These are phyloP conservation scores for Cryphonectria parasitica DNA, from an alignment of 2,329 filamentous ascomycete species.

Conservation along the genomic window DNA sequence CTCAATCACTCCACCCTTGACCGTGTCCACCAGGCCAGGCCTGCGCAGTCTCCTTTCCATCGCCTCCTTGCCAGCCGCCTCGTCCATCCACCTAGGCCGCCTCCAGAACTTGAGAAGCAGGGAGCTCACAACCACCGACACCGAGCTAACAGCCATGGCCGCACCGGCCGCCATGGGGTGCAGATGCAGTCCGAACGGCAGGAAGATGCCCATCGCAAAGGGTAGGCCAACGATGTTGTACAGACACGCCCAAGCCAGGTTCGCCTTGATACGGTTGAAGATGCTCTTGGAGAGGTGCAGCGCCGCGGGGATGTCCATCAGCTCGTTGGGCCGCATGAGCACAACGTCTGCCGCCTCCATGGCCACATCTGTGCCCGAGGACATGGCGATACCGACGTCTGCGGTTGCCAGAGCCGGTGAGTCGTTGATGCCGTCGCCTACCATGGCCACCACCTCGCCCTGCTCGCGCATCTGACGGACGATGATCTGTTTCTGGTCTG, in stretches of 20 bases:
- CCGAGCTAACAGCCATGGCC: conserved; percentile 89
- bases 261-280: conserved; percentile 91
- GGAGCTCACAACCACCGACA: conserved; percentile 85
- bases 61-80: conserved; percentile 63
- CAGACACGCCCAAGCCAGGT: conserved; percentile 87
- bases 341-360: conserved; percentile 98
- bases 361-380: conserved; percentile 91
- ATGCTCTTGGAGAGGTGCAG: conserved; percentile 82
- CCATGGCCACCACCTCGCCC: conserved; percentile 89
- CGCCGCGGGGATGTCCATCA: conserved; percentile 90
- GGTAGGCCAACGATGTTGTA: conserved; percentile 93
- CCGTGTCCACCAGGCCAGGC: conserved; percentile 43
- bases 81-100: conserved; percentile 84
- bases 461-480: conserved; percentile 74
- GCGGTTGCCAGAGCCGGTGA: conserved; percentile 92
- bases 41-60: conserved; percentile 48
- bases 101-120: conserved; percentile 86
- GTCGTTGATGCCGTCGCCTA: conserved; percentile 98
- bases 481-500: conserved; percentile 88
- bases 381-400: conserved; percentile 89
- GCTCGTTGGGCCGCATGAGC: conserved; percentile 87
- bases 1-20: conserved; percentile 49
- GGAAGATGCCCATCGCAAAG: conserved; percentile 95
- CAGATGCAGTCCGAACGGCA: conserved; percentile 84
- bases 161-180: conserved; percentile 94